These are phyloP conservation scores for Pleurotus salmoneostramineus DNA, from an alignment of 768 basidiomycete species.

Conservation along the genomic window DNA sequence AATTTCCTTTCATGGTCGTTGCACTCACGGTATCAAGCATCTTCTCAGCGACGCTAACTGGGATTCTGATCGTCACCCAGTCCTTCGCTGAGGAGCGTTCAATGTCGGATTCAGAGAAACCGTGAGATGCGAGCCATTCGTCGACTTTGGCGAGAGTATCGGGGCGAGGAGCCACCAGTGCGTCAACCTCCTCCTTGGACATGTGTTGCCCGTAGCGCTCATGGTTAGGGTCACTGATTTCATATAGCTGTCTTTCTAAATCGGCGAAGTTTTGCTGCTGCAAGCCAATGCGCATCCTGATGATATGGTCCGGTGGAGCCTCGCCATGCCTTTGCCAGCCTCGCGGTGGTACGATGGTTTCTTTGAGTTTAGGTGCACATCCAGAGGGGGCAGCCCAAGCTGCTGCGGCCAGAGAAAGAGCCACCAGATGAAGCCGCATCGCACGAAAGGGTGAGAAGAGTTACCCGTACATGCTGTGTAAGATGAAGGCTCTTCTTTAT, in stretches of 20 bases:
- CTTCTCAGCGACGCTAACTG: conserved; percentile 57
- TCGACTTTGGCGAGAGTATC: conserved; percentile 50
- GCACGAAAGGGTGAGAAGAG: not conserved
- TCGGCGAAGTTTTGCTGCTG: conserved; percentile 45
- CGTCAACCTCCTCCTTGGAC: conserved; percentile 63
- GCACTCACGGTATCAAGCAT: conserved; percentile 63
- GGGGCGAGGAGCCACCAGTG: conserved; percentile 52
- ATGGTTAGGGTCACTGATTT: conserved; percentile 57
- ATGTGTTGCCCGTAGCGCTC: conserved; percentile 52
- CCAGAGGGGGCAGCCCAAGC: not conserved
- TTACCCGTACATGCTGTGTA: not conserved
- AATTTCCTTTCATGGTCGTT: not conserved
- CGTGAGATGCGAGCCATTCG: conserved; percentile 59
- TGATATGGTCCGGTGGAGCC: conserved; percentile 38
- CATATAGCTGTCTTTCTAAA: conserved; percentile 49
- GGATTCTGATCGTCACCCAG: conserved; percentile 60
- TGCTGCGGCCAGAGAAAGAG: not conserved
- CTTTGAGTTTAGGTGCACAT: conserved; percentile 35
- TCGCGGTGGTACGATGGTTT: conserved; percentile 38
- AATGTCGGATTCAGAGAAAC: conserved; percentile 43
- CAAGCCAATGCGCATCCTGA: conserved; percentile 57
- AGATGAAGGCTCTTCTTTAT: not conserved
- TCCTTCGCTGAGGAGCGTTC: conserved; percentile 61
- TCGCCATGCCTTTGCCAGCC: conserved; percentile 42
- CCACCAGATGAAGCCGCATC: not conserved